Percentiles rank a stretch among this genome's conserved stretches.
Evolutionary conservation across 163 green algal genomes (phyloP).

Genomic region (Scenedesmus sp.): DNA sequence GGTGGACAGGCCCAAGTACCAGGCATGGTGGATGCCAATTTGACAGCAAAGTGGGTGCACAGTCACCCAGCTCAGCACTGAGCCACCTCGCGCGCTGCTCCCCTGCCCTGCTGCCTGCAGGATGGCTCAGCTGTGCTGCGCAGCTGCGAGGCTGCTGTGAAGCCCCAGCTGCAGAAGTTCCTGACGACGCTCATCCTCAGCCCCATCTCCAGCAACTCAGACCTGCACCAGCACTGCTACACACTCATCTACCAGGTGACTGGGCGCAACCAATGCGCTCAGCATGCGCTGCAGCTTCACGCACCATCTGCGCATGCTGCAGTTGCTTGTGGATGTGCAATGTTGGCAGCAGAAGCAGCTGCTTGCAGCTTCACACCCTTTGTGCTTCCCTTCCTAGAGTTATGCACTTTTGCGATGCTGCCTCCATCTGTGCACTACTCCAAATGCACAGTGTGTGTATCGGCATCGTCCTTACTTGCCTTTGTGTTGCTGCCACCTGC

Average conservation of each 20-base stretch:
- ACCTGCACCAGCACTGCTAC: conserved; percentile 60
- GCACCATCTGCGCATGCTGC: no score
- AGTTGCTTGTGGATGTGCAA: no score
- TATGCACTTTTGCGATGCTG: not conserved
- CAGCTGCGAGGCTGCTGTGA: conserved; percentile 62
- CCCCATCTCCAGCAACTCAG: conserved; percentile 61
- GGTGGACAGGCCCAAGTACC: not conserved
- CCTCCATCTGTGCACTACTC: not conserved
- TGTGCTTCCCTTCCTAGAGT: not conserved
- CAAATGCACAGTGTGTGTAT: no score
- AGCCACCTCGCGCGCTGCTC: not conserved
- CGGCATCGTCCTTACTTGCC: no score
- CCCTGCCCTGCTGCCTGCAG: conserved; percentile 3
- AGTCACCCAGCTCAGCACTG: not conserved
- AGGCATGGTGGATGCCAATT: not conserved
- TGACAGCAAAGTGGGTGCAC: no score
- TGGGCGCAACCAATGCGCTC: not conserved
- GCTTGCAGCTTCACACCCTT: not conserved
- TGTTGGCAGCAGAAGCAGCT: no score
- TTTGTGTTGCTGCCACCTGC: not conserved
- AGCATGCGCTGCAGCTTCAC: not conserved
- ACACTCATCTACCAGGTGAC: conserved; percentile 68
- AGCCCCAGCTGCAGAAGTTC: conserved; percentile 72
- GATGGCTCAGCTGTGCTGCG: conserved; percentile 67
- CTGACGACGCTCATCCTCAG: conserved; percentile 67